These are phyloP conservation scores for Codiaeum variegatum DNA, from an alignment of 441 rosid species.

Conservation along the genomic window DNA sequence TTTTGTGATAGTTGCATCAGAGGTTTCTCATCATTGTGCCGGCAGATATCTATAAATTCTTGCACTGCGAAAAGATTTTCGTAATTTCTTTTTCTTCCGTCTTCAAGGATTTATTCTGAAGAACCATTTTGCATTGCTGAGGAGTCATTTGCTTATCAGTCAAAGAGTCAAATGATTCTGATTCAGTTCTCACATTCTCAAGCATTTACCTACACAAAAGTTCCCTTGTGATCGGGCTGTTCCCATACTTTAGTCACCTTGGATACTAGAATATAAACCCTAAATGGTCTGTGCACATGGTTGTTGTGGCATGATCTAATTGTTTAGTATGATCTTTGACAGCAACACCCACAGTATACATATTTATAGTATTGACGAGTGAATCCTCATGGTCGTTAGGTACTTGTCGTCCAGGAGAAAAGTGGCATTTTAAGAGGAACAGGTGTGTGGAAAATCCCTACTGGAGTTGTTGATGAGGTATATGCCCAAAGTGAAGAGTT, in stretches of 20 bases:
- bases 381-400: constrained; percentile 32
- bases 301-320: neutral
- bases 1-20: neutral
- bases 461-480: constrained; percentile 90
- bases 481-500: constrained; percentile 10
- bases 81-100: neutral
- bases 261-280: neutral
- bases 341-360: neutral
- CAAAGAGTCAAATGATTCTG: neutral
- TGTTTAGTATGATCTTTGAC: neutral
- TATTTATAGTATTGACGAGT: constrained; percentile 12
- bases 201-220: neutral
- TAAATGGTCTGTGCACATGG: neutral
- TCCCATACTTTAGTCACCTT: neutral
- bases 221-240: constrained; percentile 4
- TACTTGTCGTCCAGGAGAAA: constrained; percentile 82
- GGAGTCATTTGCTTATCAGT: neutral
- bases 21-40: neutral
- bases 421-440: constrained; percentile 49
- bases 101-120: constrained; percentile 4
- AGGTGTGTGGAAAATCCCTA: constrained; percentile 87
- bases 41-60: neutral
- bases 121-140: neutral
- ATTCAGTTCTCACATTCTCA: neutral
- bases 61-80: neutral